phyloP scores from a whole-genome alignment of 441 rosid genomes.

The Brassica hybrid region DNA sequence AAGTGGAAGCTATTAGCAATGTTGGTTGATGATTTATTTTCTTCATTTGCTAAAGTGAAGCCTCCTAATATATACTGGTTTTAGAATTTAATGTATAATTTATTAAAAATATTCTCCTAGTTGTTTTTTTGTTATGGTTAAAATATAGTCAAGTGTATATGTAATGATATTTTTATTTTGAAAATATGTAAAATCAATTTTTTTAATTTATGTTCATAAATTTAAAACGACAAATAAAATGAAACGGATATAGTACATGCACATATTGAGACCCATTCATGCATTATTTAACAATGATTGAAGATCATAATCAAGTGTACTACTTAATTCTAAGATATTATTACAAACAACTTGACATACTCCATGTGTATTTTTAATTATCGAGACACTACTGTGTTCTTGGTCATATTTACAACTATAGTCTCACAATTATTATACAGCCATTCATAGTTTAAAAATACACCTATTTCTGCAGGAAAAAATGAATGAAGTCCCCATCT shows the following conservation, averaged over 20 bases:
- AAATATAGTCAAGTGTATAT: no score
- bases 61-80: not conserved
- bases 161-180: no score
- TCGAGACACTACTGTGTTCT: slow-evolving; percentile 41
- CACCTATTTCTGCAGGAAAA: slow-evolving; percentile 12
- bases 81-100: no score
- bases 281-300: slow-evolving; percentile 42
- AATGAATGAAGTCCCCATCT: slow-evolving; percentile 17
- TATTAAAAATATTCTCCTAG: no score
- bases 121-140: no score
- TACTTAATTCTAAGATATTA: slow-evolving; percentile 24
- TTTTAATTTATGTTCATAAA: no score
- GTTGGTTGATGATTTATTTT: slow-evolving; percentile 38
- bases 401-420: slow-evolving; percentile 37
- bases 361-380: slow-evolving; percentile 41
- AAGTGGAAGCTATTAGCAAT: slow-evolving; percentile 44
- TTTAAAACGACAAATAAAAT: no score
- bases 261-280: slow-evolving; percentile 30
- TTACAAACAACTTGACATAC: slow-evolving; percentile 32
- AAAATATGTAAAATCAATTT: no score
- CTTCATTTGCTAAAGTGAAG: slow-evolving; percentile 21
- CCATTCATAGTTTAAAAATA: slow-evolving; percentile 6
- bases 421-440: slow-evolving; percentile 33
- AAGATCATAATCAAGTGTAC: slow-evolving; percentile 28
- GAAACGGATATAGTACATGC: no score